A percentile compares a stretch with the other conserved stretches of the same genome.
These are phyloP conservation scores for Nannochloris sp. DNA, from an alignment of 139 green algal species.

Conservation along the genomic window DNA sequence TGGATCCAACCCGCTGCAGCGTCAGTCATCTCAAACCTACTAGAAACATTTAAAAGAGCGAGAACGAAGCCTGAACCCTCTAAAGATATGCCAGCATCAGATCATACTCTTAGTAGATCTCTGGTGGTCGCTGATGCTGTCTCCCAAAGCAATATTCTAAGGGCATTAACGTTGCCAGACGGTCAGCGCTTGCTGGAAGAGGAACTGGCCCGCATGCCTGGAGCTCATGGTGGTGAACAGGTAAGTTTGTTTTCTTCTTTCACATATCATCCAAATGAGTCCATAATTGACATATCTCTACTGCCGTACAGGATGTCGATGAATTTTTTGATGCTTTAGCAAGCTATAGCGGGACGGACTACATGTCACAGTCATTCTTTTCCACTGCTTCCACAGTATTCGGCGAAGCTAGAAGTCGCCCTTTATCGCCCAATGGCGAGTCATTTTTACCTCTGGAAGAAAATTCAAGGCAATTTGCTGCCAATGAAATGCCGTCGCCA, in stretches of 20 bases:
- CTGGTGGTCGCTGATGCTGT: neutral
- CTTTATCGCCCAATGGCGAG: too few relatives aligned
- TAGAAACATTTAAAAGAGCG: neutral
- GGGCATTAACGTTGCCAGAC: neutral
- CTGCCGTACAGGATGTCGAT: neutral
- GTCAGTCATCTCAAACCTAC: neutral
- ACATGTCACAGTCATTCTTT: neutral
- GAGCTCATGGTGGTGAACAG: neutral
- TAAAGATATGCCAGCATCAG: neutral
- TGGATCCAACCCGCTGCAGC: neutral
- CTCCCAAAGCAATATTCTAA: neutral
- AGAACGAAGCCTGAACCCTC: neutral
- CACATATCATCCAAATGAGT: neutral
- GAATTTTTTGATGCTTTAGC: neutral
- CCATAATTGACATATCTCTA: too few relatives aligned
- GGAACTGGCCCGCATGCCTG: neutral
- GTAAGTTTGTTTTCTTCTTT: neutral
- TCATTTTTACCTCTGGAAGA: too few relatives aligned
- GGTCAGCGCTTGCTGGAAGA: neutral
- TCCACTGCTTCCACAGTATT: neutral
- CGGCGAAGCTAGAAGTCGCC: too few relatives aligned
- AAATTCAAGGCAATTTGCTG: too few relatives aligned
- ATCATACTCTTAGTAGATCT: neutral
- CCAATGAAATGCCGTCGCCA: too few relatives aligned
- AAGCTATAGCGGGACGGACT: too few relatives aligned